Base-by-base conservation (phyloP, 2,329 filamentous ascomycete genomes). In the Cordyceps fumosorosea region DNA sequence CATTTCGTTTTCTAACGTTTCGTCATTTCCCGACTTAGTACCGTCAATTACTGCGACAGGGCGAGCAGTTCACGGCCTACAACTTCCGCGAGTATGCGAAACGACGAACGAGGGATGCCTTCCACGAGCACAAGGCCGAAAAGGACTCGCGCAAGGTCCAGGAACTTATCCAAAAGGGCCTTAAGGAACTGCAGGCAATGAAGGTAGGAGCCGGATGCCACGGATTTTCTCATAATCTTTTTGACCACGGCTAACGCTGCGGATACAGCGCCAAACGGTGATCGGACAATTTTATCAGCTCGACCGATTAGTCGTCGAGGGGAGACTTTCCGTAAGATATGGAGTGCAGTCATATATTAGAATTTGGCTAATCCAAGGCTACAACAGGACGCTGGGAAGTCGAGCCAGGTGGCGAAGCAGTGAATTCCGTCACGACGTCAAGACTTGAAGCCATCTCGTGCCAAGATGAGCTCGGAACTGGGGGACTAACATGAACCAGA, bases 71-170 rank as follows among this genome's bases (percentile, higher is more conserved):
- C 76, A 85, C 91, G 65, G 86, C 89, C 68, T 99, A 98, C 81
- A 99, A 98, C 79, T 99, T 97, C 83, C 87, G 95, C 78, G 93
- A 97, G 75, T 99, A 99, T 77, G 93, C 95, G 60, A 89, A 88
- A 77, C 88, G 95, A 72, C 86, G 93, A 75, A 96, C 95, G 73
- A 85, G 84, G 74, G 95, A 98, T 80, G 88, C 91, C 5, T 99
- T 98, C 76, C 85, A 89, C 69, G 91, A 96, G 74, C 84, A 96
- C 75, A 83, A 85, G 75, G 73, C 76, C 62, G 88, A 91, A 70
- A 78, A 84, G 52, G 95, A 97, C 72, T 82, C 85, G 67, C 82
- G 91, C 65, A 81, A 83, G 77, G 82, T 96, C 74, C 92, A 98
- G 76, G 92, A 96, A 76, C 78, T 97, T 69, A 83, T 98, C 69